Percentiles rank a stretch among this genome's conserved stretches.
Evolutionary conservation across 208 protist species (phyloP).

Genomic region (Acanthamoeba lenticulata): DNA sequence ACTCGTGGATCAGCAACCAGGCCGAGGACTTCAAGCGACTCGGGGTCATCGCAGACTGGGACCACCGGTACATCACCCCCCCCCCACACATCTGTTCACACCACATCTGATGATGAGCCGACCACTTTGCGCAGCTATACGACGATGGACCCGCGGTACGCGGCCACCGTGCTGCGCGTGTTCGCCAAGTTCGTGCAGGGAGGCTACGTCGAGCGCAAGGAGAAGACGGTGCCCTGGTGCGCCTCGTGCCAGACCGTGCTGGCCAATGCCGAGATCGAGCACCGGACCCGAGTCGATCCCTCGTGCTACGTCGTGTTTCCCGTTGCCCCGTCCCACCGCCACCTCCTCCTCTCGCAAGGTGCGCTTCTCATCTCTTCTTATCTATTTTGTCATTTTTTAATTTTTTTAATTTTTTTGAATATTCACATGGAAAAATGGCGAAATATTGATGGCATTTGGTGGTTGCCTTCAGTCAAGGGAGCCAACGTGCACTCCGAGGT

Average conservation of each 20-base stretch:
- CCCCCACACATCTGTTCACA: not conserved
- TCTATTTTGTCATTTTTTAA: too few species aligned
- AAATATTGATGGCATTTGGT: not conserved
- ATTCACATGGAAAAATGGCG: not conserved
- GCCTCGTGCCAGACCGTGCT: not conserved
- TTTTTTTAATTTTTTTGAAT: too few species aligned
- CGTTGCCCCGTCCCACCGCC: not conserved
- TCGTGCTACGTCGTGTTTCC: constrained; percentile 6
- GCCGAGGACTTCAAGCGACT: constrained; percentile 13
- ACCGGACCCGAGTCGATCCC: not conserved
- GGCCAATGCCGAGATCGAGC: constrained; percentile 20
- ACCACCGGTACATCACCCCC: not conserved
- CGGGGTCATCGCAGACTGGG: constrained; percentile 3
- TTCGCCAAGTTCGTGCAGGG: constrained; percentile 27
- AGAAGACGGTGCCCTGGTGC: constrained; percentile 27
- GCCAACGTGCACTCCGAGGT: not conserved
- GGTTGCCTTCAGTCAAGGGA: not conserved
- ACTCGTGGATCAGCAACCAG: not conserved
- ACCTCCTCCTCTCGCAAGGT: not conserved
- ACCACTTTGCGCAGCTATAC: not conserved
- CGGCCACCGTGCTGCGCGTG: not conserved
- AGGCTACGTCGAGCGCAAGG: constrained; percentile 9
- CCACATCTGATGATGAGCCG: too few species aligned
- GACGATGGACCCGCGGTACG: not conserved
- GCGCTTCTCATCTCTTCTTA: not conserved